Base-by-base conservation (phyloP, 495 filamentous ascomycete species). In the Penicillium ochrochloron region DNA sequence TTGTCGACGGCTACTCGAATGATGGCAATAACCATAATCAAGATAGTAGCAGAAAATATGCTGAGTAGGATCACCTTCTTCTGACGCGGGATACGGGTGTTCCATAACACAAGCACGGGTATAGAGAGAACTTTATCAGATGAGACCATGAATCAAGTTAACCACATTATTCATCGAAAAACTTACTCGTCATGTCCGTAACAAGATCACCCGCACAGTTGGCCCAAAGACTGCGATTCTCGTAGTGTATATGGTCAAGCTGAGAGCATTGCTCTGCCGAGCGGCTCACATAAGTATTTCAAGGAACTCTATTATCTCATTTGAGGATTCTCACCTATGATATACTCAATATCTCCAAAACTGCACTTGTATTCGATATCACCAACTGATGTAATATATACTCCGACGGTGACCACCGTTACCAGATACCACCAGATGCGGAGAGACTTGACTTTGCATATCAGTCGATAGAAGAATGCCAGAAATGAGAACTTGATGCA, bases 401-500 rank as follows among this genome's bases (percentile, higher is more conserved):
- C 68, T 1, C 39, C 31, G 0, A 58, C 39, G 0, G 68, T 73
- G 35, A 60, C 53, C 3, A 61, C 62, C 5, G 64, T 33, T 2
- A 73, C 65, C 29, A 64, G 29, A 7, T 25, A 60, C 68, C 68
- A 73, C 70, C 70, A 70, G 14, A 68, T 65, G 2, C 51, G 60
- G 21, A 63, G 44, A 19, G 31, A 48, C 39, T 58, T 61, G 25
- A 73, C 55, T 19, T 65, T 68, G 11, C 51, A 61, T 34, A 68
- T 63, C 2, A 73, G 63, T 41, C 68, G 60, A 31, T 65, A 67
- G 50, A 73, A 73, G 25, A 67, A 63, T n/a, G 62, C 25, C 39
- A 76, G 34, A 41, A 74, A 76, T 1, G 67, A 72, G 23, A 73
- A 59, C 23, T 76, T 76, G 56, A 74, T 46, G 21, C 58, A 46